Evolutionary conservation across 73 alveolate species (phyloP), one percentile per base, ranked within the genome.

Genomic region (Loxodes magnus): DNA sequence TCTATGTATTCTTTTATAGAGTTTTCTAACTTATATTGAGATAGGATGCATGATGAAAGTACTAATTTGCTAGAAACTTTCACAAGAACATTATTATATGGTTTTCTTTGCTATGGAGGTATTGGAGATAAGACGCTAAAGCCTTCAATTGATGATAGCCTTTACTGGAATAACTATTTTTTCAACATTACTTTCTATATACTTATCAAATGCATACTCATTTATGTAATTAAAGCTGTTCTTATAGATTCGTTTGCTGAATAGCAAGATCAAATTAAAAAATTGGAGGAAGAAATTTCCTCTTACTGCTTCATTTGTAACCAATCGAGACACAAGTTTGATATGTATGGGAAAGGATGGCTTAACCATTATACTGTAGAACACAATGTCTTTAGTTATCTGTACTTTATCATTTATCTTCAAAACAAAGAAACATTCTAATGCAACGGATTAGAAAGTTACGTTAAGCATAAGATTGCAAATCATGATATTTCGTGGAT

Each of bases 171-270:
- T 5, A 64, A 95, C 51, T 81, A 79, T 55, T 44, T 82, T 34
- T 92, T 71, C 64, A 97, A 90, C 57, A 41, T 90, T 53, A 64
- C 84, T 5, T 90, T 86, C 82, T 90, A 77, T 57, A 63, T 88
- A 59, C 43, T 80, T 17, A 80, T 86, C 44, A 77, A 78, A 26
- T 78, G 85, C 34, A 51, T 86, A 68, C 46, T 86, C 29, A 74
- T 82, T 48, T 74, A 84, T 21, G 71, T 90, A 64, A 51, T 90
- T n/a, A 68, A 77, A 41, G 95, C 93, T 25, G 78, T 90, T 41
- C 81, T 90, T 21, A 73, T 90, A 16, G 98, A 90, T 46, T 90
- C 93, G 16, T 90, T 90, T 63, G 84, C 90, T 28, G 96, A 85
- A 36, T 43, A 82, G 31, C 54, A 96, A 44, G 90, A 87, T 38